Evolutionary conservation across 176 grass and related monocot species (phyloP), one percentile per base, ranked within the genome.

Genomic region (Pharus latifolius): DNA sequence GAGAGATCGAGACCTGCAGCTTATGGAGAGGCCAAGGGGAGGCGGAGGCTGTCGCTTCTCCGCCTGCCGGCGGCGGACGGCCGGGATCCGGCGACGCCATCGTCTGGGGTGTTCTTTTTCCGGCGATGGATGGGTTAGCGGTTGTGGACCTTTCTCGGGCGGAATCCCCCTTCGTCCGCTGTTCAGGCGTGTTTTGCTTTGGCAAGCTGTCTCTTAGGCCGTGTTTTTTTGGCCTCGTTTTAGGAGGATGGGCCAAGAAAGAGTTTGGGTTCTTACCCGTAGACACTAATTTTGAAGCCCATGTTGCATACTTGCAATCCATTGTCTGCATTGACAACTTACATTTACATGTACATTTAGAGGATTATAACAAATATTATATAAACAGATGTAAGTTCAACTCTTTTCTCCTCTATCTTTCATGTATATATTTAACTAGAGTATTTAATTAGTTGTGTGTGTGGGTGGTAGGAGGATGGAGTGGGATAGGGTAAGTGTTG

Each of bases 21-120:
- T 84, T 89, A 29, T 67, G 79, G 66, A 90, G 80, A 45, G 83
- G 72, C 91, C 87, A 90, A 12, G 76, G 79, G 70, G 83, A 83
- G 27, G 69, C 5, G 34, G 67, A 34, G 28, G 43, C 24, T n/a
- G n/a, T 5, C 18, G 10, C 41, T 64, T 85, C 83, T 38, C 35
- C 76, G 42, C 60, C 76, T 75, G 75, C 74, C 60, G 65, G 72
- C 67, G 80, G 60, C 44, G 64, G 61, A 72, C 63, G 73, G 42
- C 82, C 67, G 67, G 56, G 53, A 54, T 67, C 57, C 50, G 61
- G 47, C 19, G 84, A 73, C 14, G 75, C 84, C 84, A 87, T 91
- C 52, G 61, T 28, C 45, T 46, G 49, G 27, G 18, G 4, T 2
- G 60, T 46, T 74, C 32, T 38, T 66, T 85, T 68, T 79, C 60